Percentiles rank a stretch among this genome's conserved stretches.
These are phyloP conservation scores for Psophocarpus tetragonolobus DNA, from an alignment of 306 rosid genomes.

Conservation along the genomic window DNA sequence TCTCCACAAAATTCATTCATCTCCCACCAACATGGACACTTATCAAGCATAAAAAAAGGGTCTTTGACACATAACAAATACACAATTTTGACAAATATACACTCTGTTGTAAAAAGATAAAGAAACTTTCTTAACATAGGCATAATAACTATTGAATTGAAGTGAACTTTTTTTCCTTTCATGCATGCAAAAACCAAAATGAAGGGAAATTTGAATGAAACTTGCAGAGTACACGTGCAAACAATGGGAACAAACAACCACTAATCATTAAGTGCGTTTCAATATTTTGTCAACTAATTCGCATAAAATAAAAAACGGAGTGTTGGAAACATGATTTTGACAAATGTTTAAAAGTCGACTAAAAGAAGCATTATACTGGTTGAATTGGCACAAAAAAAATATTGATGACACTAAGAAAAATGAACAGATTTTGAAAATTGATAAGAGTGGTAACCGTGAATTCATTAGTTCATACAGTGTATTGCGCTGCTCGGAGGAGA, in stretches of 20 bases:
- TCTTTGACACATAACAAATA: background rate
- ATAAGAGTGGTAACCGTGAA: background rate
- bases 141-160: background rate
- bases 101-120: background rate
- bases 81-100: background rate
- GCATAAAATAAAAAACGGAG: slow-evolving; percentile 1
- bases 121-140: background rate
- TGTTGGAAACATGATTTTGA: slow-evolving; percentile 16
- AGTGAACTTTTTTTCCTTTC: background rate
- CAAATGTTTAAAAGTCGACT: background rate
- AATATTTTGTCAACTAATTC: background rate
- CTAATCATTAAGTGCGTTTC: background rate
- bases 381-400: slow-evolving; percentile 21
- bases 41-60: background rate
- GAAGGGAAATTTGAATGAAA: background rate
- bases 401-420: background rate
- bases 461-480: slow-evolving; percentile 49
- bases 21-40: background rate
- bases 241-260: background rate
- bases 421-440: background rate
- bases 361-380: background rate
- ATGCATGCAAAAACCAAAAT: background rate
- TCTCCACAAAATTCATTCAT: slow-evolving; percentile 26
- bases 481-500: slow-evolving; percentile 79
- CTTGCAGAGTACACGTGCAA: background rate